Base-by-base conservation (phyloP, 23 red algal genomes). In the Gracilaria domingensis region DNA sequence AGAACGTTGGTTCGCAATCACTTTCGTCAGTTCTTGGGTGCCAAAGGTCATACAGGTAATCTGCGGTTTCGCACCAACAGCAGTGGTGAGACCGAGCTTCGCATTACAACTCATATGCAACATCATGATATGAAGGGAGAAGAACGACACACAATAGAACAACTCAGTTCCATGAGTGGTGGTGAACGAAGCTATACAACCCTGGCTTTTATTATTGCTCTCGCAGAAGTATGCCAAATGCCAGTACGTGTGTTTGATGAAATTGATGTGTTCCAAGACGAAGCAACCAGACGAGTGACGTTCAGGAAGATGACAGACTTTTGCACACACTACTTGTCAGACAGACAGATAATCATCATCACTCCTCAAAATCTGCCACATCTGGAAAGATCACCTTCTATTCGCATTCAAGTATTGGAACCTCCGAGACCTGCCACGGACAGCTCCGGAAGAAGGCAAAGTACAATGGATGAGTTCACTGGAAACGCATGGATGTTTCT, bases 211-310 rank as follows among this genome's bases (percentile, higher is more conserved):
- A 90, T 98, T 49, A 53, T 98, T 34, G 97, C 97, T 34, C 83
- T 98, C 5, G 97, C 93, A 40, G 93, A 98, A 80, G 78, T 92
- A 4, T 94, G 95, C 76, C 82, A 94, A 36, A 88, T 89, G 50
- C 97, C 97, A 8, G 77, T 98, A 75, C 82, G 97, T 25, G 92
- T 98, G 29, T 90, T 98, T 81, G 97, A 98, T 69, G 97, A 96
- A 82, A 94, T 95, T 77, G 93, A 98, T 88, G 97, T 98, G 54
- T 96, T 94, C 60, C 95, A 95, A 89, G 97, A 98, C 59, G 97
- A 95, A 73, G 93, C 83, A 7, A 95, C 92, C 12, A 81, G 97
- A 29, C 76, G 84, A 28, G 89, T 85, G 61, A 65, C 93, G 21
- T 98, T 96, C 88, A 83, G 79, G 75, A 94, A 78, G 54, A 79